Base-by-base conservation (phyloP, 108 stramenopile species). In the Nitzschia palea region DNA sequence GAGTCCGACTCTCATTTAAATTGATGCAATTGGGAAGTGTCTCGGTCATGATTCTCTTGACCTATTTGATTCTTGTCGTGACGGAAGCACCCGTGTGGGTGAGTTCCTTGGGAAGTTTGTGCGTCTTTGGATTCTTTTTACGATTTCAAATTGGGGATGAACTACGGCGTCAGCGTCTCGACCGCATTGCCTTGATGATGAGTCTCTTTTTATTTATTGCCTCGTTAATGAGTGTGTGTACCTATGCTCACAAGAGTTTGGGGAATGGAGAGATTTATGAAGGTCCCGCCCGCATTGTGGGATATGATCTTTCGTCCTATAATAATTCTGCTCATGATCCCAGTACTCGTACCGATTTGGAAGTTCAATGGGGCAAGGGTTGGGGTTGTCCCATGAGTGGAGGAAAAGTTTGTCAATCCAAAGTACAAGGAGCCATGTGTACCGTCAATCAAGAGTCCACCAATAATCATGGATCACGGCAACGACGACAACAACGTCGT, bases 251-350 rank as follows among this genome's bases (percentile, higher is more conserved):
- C 18, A 66, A 76, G 30, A 29, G 51, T 26, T 34, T 69, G 22
- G 44, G 29, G 26, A 48, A 81, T 43, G 80, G 80, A 28, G 76
- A 76, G 34, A 66, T 81, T 48, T 77, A 81, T 58, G 53, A 76
- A 63, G 80, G 80, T 44, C 70, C 68, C 17, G 80, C 80, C 18
- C 53, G 80, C 1, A 81, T 81, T 62, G 65, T 77, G 14, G 71
- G 67, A 50, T 81, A 73, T 57, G 76, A 77, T 65, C 2, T 32
- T 43, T 52, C 56, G 1, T n/a, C 33, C 9, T 81, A 81, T 65
- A 66, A 64, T 53, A 71, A 81, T 57, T 31, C 36, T 4, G 4
- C 45, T 20, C 50, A 65, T 40, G 68, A 73, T 44, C 44, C 64
- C n/a, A 68, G 62, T 2, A 71, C 70, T 32, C 61, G 80, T 22